Evolutionary conservation across 495 filamentous ascomycete species (phyloP), one percentile per base, ranked within the genome.

Genomic region (Penicillium malachiteum): DNA sequence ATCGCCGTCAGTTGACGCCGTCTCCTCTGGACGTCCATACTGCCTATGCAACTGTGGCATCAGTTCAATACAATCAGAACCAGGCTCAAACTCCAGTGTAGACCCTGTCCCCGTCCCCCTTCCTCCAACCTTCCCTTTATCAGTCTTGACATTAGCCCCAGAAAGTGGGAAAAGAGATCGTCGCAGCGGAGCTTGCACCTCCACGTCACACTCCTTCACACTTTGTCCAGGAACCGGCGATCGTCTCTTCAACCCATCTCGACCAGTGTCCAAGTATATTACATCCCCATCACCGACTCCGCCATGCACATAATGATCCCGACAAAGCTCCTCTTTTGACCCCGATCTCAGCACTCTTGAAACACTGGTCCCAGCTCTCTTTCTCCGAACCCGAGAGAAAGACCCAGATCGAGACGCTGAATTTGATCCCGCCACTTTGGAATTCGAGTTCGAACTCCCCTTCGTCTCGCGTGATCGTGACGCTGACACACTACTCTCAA

Each of bases 401-500:
- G 55, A 65, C 31, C 41, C 37, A 0, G 56, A 58, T 9, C 52
- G 50, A 9, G 50, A 57, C 5, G 40, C 58, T 17, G 54, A 35
- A 32, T 54, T 56, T 1, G 59, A 57, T 53, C 48, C 62, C 5
- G 60, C 44, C 42, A 7, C 9, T 10, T 37, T 13, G 2, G 12
- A 13, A 37, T 37, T 13, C 34, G 5, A 26, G 21, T 62, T 63
- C 8, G 61, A 68, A 37, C 60, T 49, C 26, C 41, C 54, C 41
- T 60, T 66, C 16, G 61, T 64, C 0, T 43, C 50, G 8, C 47
- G 26, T 11, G 63, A 60, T 48, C 62, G 55, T 11, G 64, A 56
- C 1, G 41, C 50, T 14, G 62, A 55, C 5, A 30, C 51, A 21
- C 61, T 70, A 38, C 64, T 67, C 54, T 68, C 70, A 9, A 75